Evolutionary conservation across 2,329 filamentous ascomycete genomes (phyloP), one percentile per base, ranked within the genome.

Genomic region (Zymoseptoria crescenta): DNA sequence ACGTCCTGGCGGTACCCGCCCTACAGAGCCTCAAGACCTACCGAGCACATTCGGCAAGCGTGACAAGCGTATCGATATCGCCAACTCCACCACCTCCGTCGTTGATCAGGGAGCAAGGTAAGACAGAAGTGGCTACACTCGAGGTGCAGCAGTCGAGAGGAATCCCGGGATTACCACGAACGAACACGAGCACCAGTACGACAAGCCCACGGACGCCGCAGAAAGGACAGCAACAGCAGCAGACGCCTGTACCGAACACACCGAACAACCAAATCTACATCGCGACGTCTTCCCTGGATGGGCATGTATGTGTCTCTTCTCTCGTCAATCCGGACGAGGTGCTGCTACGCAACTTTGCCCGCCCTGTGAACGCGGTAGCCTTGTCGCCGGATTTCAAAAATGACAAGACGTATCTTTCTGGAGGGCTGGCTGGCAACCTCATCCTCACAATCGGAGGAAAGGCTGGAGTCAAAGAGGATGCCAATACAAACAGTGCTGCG

Each of bases 331-430:
- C 87, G 45, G 95, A 91, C 69, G 94, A 99, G 75, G 91, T 96
- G 2, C 87, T 91, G 59, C 76, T 97, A 28, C 87, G 94, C 28
- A 96, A 96, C 72, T 99, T 97, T 76, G 91, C 90, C 1, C 84
- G 95, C 4, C 95, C 95, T 0, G 86, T 99, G 2, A 91, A 96
- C 70, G 86, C 91, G 5, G 91, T 99, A 1, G 90, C 92, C 0
- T 75, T 99, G n/a, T 97, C 94, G 0, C 94, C 94, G 0, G 91
- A 97, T 56, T 99, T 91, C 77, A 96, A 89, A 72, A 89, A 82
- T 59, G 94, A 99, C 71, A 83, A 87, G 58, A 89, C 87, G 2
- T 99, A 96, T 71, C 77, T 99, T 0, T 97, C 93, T 0, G 94
- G 94, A 49, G 94, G 95, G 0, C 80, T 91, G 53, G 90, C 93